These are phyloP conservation scores for Fragaria nilgerrensis DNA, from an alignment of 306 rosid genomes.

Conservation along the genomic window DNA sequence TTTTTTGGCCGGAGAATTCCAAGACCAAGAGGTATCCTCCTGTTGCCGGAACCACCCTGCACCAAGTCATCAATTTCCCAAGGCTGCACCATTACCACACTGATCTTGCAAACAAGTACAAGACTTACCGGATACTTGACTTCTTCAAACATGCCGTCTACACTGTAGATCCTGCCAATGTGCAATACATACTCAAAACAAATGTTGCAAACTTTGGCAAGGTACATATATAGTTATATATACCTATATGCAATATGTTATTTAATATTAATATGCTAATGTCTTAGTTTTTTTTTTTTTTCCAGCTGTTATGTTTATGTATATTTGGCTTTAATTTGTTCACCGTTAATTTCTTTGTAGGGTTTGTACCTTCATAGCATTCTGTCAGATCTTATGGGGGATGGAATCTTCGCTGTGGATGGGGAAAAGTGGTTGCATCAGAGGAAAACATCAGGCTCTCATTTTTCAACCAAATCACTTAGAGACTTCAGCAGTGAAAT, in stretches of 20 bases:
- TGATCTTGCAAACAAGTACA: not conserved
- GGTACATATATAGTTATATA: not conserved
- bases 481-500: not conserved
- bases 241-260: not conserved
- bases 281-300: no score
- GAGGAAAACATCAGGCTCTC: not conserved
- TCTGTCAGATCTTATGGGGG: not conserved
- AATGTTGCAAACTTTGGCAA: not conserved
- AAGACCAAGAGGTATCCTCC: not conserved
- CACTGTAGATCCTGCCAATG: not conserved
- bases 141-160: not conserved
- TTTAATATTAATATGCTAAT: not conserved
- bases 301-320: no score
- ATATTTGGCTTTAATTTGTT: not conserved
- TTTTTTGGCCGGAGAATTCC: not conserved
- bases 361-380: not conserved
- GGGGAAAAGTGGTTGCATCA: not conserved
- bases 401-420: not conserved
- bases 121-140: not conserved
- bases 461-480: not conserved
- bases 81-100: not conserved
- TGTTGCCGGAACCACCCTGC: not conserved
- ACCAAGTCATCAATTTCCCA: not conserved
- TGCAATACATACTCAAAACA: not conserved
- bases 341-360: slow-evolving; percentile 13